Evolutionary conservation across 805 yeast species (phyloP).

Genomic region (Wickerhamomyces sydowiorum): DNA sequence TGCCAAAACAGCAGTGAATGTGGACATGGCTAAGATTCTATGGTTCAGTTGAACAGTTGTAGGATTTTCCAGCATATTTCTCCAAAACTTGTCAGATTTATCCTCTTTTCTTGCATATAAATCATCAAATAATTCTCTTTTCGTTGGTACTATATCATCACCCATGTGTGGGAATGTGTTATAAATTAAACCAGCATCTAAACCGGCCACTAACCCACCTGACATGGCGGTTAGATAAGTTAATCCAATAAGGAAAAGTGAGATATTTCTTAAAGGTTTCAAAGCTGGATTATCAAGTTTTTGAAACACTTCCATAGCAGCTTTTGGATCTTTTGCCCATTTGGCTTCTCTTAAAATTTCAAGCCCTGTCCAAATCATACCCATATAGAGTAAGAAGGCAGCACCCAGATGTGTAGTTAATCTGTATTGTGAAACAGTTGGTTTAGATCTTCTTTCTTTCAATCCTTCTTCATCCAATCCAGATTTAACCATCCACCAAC

Average conservation of each 20-base stretch:
- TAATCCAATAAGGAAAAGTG: constrained; percentile 54
- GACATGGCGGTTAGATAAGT: constrained; percentile 91
- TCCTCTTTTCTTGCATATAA: constrained; percentile 64
- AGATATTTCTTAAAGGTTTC: constrained; percentile 47
- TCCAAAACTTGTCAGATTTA: constrained; percentile 76
- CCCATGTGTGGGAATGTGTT: constrained; percentile 98
- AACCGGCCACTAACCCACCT: constrained; percentile 97
- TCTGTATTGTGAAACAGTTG: constrained; percentile 96
- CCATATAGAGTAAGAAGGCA: constrained; percentile 81
- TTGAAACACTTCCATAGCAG: constrained; percentile 47
- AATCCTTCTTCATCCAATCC: constrained; percentile 82
- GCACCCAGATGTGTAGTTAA: constrained; percentile 91
- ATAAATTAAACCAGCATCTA: constrained; percentile 95
- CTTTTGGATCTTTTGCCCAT: constrained; percentile 59
- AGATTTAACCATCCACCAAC: constrained; percentile 99
- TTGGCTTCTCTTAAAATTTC: constrained; percentile 72
- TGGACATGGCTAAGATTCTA: constrained; percentile 75
- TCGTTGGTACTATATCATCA: constrained; percentile 67
- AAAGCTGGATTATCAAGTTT: constrained; percentile 59
- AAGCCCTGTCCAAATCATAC: constrained; percentile 87
- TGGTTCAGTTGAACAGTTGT: constrained; percentile 92
- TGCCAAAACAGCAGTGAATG: constrained; percentile 67
- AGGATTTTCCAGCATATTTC: constrained; percentile 92
- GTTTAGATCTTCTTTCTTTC: constrained; percentile 78
- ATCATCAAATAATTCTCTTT: constrained; percentile 72